These are phyloP conservation scores for Phytophthora pini DNA, from an alignment of 352 stramenopile genomes.

Conservation along the genomic window DNA sequence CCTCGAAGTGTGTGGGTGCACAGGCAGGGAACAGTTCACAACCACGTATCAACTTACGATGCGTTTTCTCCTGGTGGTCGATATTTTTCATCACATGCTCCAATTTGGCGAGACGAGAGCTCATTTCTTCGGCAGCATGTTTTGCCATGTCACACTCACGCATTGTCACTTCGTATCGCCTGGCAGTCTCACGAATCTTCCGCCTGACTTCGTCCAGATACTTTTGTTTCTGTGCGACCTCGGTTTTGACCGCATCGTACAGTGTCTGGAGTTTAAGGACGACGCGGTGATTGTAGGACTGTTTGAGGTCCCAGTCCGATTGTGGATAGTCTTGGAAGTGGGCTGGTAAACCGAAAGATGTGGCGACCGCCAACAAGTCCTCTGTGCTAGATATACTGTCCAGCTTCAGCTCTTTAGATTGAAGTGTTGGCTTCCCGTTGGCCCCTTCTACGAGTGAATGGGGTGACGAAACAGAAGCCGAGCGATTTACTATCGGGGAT, in stretches of 20 bases:
- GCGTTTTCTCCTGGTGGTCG: conserved; percentile 74
- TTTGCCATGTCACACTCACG: conserved; percentile 84
- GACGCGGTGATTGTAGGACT: conserved; percentile 81
- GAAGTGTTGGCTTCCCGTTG: conserved; percentile 4
- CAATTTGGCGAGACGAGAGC: conserved; percentile 66
- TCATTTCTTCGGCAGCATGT: conserved; percentile 80
- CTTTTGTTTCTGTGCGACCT: conserved; percentile 67
- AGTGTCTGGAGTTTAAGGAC: conserved; percentile 81
- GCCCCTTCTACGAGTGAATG: not conserved
- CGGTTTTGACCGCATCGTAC: conserved; percentile 68
- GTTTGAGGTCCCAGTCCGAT: conserved; percentile 77
- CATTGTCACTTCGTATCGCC: conserved; percentile 70
- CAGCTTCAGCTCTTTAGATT: conserved; percentile 32
- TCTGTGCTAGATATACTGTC: conserved; percentile 32
- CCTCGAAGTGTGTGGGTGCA: conserved; percentile 64
- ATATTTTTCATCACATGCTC: conserved; percentile 68
- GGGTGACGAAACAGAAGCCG: not conserved
- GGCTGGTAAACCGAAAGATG: conserved; percentile 65
- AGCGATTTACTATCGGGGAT: not conserved
- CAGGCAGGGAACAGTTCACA: conserved; percentile 73
- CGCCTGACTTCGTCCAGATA: conserved; percentile 64
- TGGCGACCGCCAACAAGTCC: conserved; percentile 37
- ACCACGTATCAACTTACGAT: conserved; percentile 68
- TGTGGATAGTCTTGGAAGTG: conserved; percentile 85
- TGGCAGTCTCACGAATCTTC: conserved; percentile 69